Conservation (phyloP, 345 rosid genomes). For the Laguncularia racemosa region DNA sequence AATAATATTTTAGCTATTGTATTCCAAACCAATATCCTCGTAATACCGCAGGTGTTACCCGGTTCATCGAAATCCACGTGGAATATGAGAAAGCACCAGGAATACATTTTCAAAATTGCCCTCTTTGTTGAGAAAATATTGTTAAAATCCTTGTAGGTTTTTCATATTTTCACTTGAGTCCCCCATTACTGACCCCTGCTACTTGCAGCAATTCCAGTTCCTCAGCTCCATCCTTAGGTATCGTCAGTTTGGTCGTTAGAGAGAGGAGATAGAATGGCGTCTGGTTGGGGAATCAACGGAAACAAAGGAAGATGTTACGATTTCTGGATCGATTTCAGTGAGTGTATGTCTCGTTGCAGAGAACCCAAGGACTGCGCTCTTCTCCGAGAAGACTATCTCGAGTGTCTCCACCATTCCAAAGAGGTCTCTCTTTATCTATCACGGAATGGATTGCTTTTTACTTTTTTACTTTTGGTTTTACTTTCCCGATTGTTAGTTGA, state of each 20-base stretch:
- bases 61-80: too few species aligned
- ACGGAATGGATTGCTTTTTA: not conserved
- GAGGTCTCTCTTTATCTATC: slow-evolving; percentile 42
- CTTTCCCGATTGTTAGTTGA: not conserved
- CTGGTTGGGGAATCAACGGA: slow-evolving; percentile 97
- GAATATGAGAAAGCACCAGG: slow-evolving; percentile 26
- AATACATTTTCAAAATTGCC: slow-evolving; percentile 31
- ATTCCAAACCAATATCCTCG: too few species aligned
- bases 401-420: slow-evolving; percentile 99
- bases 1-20: too few species aligned
- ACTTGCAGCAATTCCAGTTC: too few species aligned
- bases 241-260: slow-evolving; percentile 18
- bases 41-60: too few species aligned
- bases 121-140: not conserved
- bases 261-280: slow-evolving; percentile 44
- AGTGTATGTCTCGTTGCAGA: slow-evolving; percentile 89
- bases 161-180: too few species aligned
- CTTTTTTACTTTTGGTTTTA: not conserved
- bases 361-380: slow-evolving; percentile 91
- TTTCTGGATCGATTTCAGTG: slow-evolving; percentile 88
- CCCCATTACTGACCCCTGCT: too few species aligned
- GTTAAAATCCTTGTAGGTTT: too few species aligned
- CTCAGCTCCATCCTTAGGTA: slow-evolving; percentile 3
- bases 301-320: slow-evolving; percentile 94
- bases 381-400: slow-evolving; percentile 92